Evolutionary conservation across 1,284 basidiomycete species (phyloP).

Genomic region (Sphagnurus paluster): DNA sequence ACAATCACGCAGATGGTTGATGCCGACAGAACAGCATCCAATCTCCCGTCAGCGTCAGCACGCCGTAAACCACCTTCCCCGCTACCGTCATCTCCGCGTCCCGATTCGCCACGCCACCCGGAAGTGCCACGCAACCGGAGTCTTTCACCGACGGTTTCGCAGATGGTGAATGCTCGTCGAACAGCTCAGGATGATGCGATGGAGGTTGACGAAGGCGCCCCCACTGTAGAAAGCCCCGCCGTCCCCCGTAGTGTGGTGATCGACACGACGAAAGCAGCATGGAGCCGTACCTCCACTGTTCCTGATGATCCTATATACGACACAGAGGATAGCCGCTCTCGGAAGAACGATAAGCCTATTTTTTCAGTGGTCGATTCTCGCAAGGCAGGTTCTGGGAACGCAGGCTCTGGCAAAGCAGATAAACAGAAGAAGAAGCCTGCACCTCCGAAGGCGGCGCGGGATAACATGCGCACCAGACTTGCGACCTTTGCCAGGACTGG

Average conservation of each 20-base stretch:
- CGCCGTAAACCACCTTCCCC: not conserved
- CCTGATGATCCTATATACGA: no score
- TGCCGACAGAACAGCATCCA: not conserved
- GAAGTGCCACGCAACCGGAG: not conserved
- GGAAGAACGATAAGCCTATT: not conserved
- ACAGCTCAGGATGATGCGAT: not conserved
- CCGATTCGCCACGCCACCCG: not conserved
- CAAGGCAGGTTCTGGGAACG: no score
- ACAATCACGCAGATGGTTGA: not conserved
- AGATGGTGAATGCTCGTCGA: not conserved
- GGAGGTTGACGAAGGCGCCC: constrained; percentile 2
- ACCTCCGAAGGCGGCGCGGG: constrained; percentile 20
- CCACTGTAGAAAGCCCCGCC: not conserved
- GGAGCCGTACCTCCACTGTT: constrained; percentile 13
- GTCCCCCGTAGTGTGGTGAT: constrained; percentile 7
- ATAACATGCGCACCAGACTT: constrained; percentile 45
- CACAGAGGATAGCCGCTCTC: no score
- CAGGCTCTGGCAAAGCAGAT: no score
- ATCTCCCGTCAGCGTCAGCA: not conserved
- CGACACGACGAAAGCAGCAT: constrained; percentile 19
- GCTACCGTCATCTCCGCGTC: not conserved
- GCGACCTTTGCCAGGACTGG: constrained; percentile 53
- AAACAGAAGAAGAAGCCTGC: constrained; percentile 2
- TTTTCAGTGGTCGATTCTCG: not conserved
- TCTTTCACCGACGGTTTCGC: not conserved